These are phyloP conservation scores for Tetragonia tetragonoides DNA, from an alignment of 148 eudicot species.

Conservation along the genomic window DNA sequence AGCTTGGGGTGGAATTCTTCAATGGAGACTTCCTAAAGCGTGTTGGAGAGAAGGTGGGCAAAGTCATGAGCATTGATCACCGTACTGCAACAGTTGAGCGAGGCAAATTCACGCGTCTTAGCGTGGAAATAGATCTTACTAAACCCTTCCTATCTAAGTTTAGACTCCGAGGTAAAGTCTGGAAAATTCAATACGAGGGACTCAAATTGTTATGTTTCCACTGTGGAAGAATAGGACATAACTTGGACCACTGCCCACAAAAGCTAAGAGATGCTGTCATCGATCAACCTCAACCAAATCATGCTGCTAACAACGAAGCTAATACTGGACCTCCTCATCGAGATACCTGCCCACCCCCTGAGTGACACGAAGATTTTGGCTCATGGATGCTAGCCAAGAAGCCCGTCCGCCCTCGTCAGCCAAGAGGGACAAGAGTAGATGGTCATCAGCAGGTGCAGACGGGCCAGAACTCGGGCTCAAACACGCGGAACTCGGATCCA, in stretches of 20 bases:
- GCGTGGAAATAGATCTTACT: neutral
- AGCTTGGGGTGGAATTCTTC: neutral
- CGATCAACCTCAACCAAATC: neutral
- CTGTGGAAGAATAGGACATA: neutral
- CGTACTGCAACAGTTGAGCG: neutral
- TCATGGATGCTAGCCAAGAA: too few species aligned
- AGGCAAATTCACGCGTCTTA: neutral
- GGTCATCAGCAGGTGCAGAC: too few species aligned
- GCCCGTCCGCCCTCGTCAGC: too few species aligned
- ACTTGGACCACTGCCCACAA: neutral
- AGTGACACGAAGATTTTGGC: too few species aligned
- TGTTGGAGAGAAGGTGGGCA: neutral
- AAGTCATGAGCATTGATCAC: neutral
- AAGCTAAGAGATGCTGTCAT: rapidly evolving
- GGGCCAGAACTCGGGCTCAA: too few species aligned
- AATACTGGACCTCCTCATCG: too few species aligned
- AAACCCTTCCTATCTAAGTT: neutral
- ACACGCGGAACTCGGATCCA: too few species aligned
- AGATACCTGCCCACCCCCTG: too few species aligned
- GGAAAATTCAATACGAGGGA: neutral
- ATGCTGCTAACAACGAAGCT: too few species aligned
- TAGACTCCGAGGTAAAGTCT: neutral
- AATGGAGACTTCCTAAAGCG: neutral
- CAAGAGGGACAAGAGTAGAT: too few species aligned
- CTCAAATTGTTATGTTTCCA: neutral